phyloP scores from a whole-genome alignment of 78 protist genomes.

The Kipferlia bialata region DNA sequence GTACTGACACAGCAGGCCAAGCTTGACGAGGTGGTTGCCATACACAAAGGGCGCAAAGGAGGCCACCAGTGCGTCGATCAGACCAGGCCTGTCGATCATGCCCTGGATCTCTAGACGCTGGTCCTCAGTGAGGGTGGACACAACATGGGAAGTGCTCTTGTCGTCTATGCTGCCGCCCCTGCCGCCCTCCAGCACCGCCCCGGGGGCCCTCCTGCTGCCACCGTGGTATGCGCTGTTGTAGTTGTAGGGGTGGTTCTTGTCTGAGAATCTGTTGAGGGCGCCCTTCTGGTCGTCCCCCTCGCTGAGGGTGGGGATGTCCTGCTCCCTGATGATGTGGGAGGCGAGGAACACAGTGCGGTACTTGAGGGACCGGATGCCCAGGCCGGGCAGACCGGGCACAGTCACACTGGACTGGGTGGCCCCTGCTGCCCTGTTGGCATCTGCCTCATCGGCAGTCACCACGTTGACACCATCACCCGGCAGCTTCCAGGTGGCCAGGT shows the following conservation, averaged over 20 bases:
- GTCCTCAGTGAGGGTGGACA: constrained; percentile 21
- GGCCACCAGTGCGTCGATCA: constrained; percentile 37
- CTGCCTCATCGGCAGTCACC: neutral
- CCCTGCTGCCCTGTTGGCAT: neutral
- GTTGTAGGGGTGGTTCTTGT: neutral
- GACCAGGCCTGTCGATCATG: constrained; percentile 40
- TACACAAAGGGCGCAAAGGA: constrained; percentile 66
- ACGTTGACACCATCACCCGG: constrained; percentile 9
- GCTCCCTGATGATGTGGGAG: neutral
- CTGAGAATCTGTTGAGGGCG: neutral
- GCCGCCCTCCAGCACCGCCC: neutral
- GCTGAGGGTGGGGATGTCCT: no score
- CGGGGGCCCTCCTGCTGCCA: neutral
- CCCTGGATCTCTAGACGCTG: constrained; percentile 32
- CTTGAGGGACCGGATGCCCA: no score
- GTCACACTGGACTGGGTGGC: neutral
- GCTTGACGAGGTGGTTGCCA: constrained; percentile 75
- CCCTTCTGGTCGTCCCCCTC: neutral
- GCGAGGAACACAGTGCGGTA: neutral
- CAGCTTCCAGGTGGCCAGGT: constrained; percentile 44
- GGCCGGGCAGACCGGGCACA: no score
- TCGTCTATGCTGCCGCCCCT: constrained; percentile 12
- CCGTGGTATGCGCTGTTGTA: neutral
- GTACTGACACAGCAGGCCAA: constrained; percentile 80
- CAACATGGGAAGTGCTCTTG: neutral